Base-by-base conservation (phyloP, 2,329 filamentous ascomycete species). In the Pseudogymnoascus sp. region DNA sequence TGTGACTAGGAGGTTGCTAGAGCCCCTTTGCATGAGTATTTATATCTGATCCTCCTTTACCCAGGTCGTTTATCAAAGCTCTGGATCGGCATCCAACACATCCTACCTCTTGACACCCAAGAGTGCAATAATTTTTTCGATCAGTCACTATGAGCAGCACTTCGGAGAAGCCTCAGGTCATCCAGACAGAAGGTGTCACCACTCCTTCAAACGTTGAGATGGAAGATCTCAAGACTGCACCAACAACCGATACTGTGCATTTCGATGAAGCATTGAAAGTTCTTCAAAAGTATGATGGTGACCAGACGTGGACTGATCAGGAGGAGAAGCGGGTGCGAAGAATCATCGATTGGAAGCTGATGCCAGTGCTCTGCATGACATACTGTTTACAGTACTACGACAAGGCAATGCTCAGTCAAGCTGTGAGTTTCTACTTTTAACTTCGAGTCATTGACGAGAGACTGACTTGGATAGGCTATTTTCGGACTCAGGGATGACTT, bases 361-460 rank as follows among this genome's bases (percentile, higher is more conserved):
- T 80, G 72, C 77, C 79, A 0, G 74, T 82, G 14, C 72, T 82
- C 0, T 79, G 77, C 63, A 67, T 75, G 5, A 80, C 78, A 0
- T 80, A 79, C 64, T 75, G 72, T 0, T 69, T 81, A 16, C 78
- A 80, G 66, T 81, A 80, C 63, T 80, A 80, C 49, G 79, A 81
- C 65, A 81, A 83, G 68, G 79, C 80, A 2, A 82, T 84, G 77
- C 70, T 84, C 14, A 79, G 76, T 0, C 80, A 83, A 66, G 82
- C 82, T 53, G 80, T 80, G 69, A 63, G 72, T 68, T 8, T 40
- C 25, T 38, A 31, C 53, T 31, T 8, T 23, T 31, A 65, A 16
- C 63, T 11, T 42, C 60, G 6, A 12, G 12, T 5, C n/a, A 9
- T 11, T 42, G 12, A 42, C 31, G 5, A 60, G 12, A 12, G 59